Evolutionary conservation across 352 stramenopile genomes (phyloP).

Genomic region (Phytopythium chamaehyphon): DNA sequence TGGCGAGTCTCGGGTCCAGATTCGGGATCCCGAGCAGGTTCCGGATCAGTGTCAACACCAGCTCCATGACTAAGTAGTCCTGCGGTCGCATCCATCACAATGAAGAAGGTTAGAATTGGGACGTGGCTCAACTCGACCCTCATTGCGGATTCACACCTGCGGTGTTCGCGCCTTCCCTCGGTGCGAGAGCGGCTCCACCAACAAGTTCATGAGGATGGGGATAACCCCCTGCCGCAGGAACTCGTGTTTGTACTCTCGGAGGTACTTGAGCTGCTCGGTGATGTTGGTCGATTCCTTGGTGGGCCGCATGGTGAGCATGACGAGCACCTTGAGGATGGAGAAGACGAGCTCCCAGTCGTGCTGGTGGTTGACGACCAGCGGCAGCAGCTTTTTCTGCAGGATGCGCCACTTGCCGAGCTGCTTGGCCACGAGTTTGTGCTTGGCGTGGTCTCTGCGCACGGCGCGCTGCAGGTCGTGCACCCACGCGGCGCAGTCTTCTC

Average conservation of each 20-base stretch:
- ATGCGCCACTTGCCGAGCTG: conserved; percentile 86
- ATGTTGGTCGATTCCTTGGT: conserved; percentile 75
- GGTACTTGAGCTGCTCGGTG: conserved; percentile 73
- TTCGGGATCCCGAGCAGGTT: conserved; percentile 85
- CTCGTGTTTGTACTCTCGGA: conserved; percentile 83
- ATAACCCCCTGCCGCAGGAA: conserved; percentile 70
- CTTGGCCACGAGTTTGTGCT: conserved; percentile 77
- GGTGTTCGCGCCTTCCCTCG: conserved; percentile 51
- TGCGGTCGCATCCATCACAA: conserved; percentile 3
- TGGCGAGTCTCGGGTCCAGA: conserved; percentile 75
- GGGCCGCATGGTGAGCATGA: conserved; percentile 89
- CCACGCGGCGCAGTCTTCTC: conserved; percentile 82
- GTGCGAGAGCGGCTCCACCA: conserved; percentile 73
- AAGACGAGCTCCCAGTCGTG: conserved; percentile 85
- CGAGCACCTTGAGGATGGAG: conserved; percentile 87
- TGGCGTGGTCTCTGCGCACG: conserved; percentile 76
- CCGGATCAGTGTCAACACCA: conserved; percentile 81
- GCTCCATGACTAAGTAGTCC: conserved; percentile 86
- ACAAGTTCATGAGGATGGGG: conserved; percentile 82
- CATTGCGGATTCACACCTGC: conserved; percentile 16
- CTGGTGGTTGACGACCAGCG: conserved; percentile 82
- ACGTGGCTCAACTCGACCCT: no score
- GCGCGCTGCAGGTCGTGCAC: conserved; percentile 85
- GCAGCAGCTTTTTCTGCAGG: conserved; percentile 85
- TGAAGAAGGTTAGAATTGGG: no score